Evolutionary conservation across 2,329 filamentous ascomycete species (phyloP).

Genomic region (Colletotrichum tabaci): DNA sequence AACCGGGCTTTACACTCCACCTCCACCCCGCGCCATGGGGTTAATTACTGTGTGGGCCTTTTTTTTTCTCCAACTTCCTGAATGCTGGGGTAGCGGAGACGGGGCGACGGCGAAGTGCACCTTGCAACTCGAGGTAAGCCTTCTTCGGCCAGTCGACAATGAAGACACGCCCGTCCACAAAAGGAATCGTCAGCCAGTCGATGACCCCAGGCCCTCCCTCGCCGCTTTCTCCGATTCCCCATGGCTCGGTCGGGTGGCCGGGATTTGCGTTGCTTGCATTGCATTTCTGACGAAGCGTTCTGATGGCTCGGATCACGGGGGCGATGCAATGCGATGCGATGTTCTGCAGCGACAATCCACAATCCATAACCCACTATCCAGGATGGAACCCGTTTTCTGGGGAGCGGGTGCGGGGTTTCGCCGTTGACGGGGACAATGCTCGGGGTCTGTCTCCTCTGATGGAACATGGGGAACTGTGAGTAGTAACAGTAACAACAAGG

Average conservation of each 20-base stretch:
- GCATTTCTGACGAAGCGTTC: neutral
- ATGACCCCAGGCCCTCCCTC: neutral
- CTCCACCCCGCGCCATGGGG: constrained; percentile 11
- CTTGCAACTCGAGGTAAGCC: neutral
- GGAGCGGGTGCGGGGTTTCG: constrained; percentile 35
- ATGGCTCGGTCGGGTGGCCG: constrained; percentile 19
- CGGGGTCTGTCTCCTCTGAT: neutral
- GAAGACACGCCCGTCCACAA: constrained; percentile 1
- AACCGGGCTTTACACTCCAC: constrained; percentile 15
- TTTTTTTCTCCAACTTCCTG: neutral
- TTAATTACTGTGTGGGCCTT: neutral
- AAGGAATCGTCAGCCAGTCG: too few relatives aligned
- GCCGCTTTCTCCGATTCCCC: constrained; percentile 12
- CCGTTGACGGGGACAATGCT: constrained; percentile 5
- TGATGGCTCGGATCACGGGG: constrained; percentile 2
- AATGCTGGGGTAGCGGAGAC: constrained; percentile 2
- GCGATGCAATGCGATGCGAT: neutral
- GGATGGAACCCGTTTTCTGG: constrained; percentile 37
- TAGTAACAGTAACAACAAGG: neutral
- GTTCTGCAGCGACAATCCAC: constrained; percentile 18
- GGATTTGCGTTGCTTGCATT: constrained; percentile 5
- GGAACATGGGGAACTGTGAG: constrained; percentile 6
- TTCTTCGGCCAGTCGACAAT: neutral
- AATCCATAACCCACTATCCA: neutral
- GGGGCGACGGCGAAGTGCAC: too few relatives aligned